phyloP scores from a whole-genome alignment of 2,329 filamentous ascomycete genomes.

The Celoporthe dispersa region DNA sequence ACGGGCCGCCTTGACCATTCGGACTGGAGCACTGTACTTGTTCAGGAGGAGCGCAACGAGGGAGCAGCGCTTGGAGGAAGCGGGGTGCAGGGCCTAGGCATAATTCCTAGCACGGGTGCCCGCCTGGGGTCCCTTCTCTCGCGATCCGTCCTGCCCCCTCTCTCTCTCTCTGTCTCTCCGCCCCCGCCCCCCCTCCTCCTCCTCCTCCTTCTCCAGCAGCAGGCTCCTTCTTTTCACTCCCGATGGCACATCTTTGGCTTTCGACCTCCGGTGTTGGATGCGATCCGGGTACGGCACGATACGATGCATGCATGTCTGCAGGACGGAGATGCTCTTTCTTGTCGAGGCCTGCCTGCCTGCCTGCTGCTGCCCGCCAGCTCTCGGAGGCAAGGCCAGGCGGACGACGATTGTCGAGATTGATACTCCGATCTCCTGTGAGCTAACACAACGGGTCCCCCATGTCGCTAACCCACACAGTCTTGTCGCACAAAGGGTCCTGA shows the following conservation, averaged over 20 bases:
- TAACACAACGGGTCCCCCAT: not conserved
- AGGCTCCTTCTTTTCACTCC: not conserved
- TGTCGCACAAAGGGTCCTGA: not conserved
- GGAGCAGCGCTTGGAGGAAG: conserved; percentile 2
- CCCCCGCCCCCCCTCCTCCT: not conserved
- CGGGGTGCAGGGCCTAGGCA: conserved; percentile 1
- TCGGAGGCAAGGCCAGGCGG: too few relatives aligned
- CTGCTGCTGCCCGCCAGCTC: too few relatives aligned
- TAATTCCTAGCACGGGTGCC: not conserved
- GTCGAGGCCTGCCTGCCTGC: too few relatives aligned
- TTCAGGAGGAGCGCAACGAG: not conserved
- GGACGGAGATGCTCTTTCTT: not conserved
- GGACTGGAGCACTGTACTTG: not conserved
- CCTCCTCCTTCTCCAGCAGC: not conserved
- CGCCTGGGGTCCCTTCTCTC: not conserved
- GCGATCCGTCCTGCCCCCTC: not conserved
- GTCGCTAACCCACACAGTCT: not conserved
- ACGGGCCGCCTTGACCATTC: conserved; percentile 1
- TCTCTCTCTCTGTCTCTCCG: not conserved
- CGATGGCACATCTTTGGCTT: not conserved
- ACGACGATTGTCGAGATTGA: not conserved
- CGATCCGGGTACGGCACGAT: not conserved
- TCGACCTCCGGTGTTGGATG: not conserved
- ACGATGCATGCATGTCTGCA: too few relatives aligned
- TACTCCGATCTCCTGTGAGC: not conserved